Evolutionary conservation across 1,139 yeast genomes (phyloP).

Genomic region (Yamadazyma songkhlaensis): DNA sequence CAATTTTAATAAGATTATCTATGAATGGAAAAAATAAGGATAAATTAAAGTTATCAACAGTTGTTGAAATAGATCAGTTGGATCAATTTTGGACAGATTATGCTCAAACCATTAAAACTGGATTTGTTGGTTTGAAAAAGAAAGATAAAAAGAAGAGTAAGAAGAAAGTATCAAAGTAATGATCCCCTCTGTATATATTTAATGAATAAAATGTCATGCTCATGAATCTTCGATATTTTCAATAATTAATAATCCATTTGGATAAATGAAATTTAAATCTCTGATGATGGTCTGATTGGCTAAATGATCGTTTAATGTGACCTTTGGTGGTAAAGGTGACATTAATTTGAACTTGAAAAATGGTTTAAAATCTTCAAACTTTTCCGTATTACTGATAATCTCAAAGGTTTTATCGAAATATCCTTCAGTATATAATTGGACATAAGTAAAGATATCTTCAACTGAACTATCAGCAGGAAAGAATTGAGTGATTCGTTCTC

Average conservation of each 20-base stretch:
- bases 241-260: slow-evolving; percentile 42
- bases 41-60: slow-evolving; percentile 60
- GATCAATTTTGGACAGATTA: slow-evolving; percentile 72
- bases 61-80: slow-evolving; percentile 54
- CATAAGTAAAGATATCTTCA: slow-evolving; percentile 59
- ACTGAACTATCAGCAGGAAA: slow-evolving; percentile 46
- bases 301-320: slow-evolving; percentile 24
- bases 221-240: slow-evolving; percentile 19
- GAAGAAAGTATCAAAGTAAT: slow-evolving; percentile 29
- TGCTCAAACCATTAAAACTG: slow-evolving; percentile 59
- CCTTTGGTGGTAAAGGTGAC: slow-evolving; percentile 42
- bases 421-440: slow-evolving; percentile 39
- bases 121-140: slow-evolving; percentile 52
- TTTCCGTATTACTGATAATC: slow-evolving; percentile 14
- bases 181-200: slow-evolving; percentile 1
- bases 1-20: slow-evolving; percentile 51
- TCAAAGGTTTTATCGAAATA: slow-evolving; percentile 38
- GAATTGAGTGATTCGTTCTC: slow-evolving; percentile 45
- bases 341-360: slow-evolving; percentile 30
- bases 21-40: slow-evolving; percentile 39
- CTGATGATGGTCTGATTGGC: slow-evolving; percentile 18
- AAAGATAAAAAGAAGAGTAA: slow-evolving; percentile 51
- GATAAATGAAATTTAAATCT: slow-evolving; percentile 35
- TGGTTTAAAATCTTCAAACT: slow-evolving; percentile 24
- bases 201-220: not conserved